These are phyloP conservation scores for Crithidia brevicula DNA, from an alignment of 208 protist genomes.

Conservation along the genomic window DNA sequence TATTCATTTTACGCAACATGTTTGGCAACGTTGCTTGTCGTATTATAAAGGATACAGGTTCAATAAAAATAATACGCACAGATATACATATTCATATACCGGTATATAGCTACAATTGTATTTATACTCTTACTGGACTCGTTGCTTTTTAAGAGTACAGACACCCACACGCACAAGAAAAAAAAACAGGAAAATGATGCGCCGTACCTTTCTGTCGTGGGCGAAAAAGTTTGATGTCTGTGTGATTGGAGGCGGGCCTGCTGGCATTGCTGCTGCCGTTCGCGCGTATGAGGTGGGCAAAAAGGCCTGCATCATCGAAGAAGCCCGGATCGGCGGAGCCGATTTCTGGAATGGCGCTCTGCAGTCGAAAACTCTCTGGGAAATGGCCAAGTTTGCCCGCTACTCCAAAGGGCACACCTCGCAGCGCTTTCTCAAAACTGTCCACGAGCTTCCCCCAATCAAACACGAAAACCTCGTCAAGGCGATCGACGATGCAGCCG, in stretches of 20 bases:
- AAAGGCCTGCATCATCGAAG: conserved; percentile 84
- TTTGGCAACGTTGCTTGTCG: no score
- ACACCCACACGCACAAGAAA: conserved; percentile 3
- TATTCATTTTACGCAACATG: no score
- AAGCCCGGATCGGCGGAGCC: conserved; percentile 76
- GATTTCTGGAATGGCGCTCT: conserved; percentile 92
- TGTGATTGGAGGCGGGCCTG: conserved; percentile 87
- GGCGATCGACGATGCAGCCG: conserved; percentile 57
- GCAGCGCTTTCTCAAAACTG: conserved; percentile 58
- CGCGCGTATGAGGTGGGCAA: conserved; percentile 80
- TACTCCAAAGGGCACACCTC: conserved; percentile 53
- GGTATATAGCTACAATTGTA: no score
- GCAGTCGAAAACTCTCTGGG: conserved; percentile 91
- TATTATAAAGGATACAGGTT: no score
- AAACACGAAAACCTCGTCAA: conserved; percentile 66
- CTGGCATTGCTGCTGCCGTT: conserved; percentile 81
- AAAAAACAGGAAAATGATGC: conserved; percentile 27
- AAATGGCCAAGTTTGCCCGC: conserved; percentile 88
- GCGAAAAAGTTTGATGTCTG: conserved; percentile 83
- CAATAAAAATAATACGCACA: no score
- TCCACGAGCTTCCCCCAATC: conserved; percentile 54
- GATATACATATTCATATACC: no score
- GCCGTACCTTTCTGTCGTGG: conserved; percentile 13
- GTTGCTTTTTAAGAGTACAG: no score
- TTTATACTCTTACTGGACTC: no score